Percentiles rank a stretch among this genome's conserved stretches.
These are phyloP conservation scores for Carex kokanica DNA, from an alignment of 176 grass and related monocot species.

Conservation along the genomic window DNA sequence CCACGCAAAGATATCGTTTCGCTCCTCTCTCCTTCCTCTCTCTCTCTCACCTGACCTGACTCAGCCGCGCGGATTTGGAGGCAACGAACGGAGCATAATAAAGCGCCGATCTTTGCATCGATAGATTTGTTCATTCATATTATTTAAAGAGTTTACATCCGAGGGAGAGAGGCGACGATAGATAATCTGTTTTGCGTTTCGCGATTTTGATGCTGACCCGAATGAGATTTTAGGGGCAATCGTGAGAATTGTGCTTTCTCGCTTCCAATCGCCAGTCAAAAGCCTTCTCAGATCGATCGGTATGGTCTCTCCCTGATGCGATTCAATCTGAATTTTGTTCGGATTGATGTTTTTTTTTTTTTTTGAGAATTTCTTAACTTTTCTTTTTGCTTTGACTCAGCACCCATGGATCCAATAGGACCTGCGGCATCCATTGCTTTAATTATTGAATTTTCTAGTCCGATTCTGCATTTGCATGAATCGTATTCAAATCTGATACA, in stretches of 20 bases:
- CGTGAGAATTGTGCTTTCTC: conserved; percentile 18
- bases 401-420: conserved; percentile 16
- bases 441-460: conserved; percentile 1
- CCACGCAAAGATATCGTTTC: conserved; percentile 27
- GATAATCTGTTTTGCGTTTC: conserved; percentile 52
- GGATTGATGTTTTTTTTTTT: conserved; percentile 3
- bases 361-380: conserved; percentile 4
- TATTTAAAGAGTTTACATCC: conserved; percentile 28
- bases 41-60: conserved; percentile 29
- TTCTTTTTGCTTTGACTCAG: conserved; percentile 1
- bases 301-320: conserved; percentile 10
- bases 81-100: conserved; percentile 30
- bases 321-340: conserved; percentile 21
- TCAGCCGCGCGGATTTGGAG: conserved; percentile 43
- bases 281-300: conserved; percentile 30
- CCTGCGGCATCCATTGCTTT: not conserved
- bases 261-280: conserved; percentile 8
- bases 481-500: conserved; percentile 21
- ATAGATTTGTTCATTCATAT: conserved; percentile 34
- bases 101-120: conserved; percentile 30
- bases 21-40: conserved; percentile 22
- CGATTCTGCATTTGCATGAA: conserved; percentile 19
- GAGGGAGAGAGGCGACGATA: conserved; percentile 9
- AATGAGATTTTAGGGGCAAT: conserved; percentile 24
- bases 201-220: conserved; percentile 39